Conservation (phyloP, 495 filamentous ascomycete genomes). For the Aspergillus biplanus region DNA sequence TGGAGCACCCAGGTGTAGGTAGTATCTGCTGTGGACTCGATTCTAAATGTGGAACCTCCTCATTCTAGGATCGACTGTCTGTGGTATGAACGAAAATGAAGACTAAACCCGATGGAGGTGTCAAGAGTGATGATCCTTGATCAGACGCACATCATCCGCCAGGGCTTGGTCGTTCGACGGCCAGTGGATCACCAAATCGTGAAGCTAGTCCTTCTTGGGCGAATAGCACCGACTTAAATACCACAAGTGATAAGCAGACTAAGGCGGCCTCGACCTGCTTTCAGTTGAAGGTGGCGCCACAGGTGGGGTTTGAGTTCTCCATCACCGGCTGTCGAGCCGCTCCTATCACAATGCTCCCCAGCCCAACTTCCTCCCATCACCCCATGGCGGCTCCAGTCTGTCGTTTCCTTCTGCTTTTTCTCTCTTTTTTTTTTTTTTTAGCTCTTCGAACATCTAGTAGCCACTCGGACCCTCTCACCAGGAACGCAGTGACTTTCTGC, state of each 20-base stretch:
- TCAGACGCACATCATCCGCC: constrained; percentile 33
- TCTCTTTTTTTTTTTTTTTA: too few species aligned
- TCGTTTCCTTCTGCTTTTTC: too few species aligned
- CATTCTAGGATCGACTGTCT: constrained; percentile 12
- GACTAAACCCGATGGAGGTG: constrained; percentile 1
- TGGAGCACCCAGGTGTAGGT: too few species aligned
- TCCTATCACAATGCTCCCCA: constrained; percentile 22
- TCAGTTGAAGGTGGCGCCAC: background rate
- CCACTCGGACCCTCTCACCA: constrained; percentile 23
- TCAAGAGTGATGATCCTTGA: constrained; percentile 25
- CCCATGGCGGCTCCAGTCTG: background rate
- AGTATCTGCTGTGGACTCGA: constrained; percentile 3
- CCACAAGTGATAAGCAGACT: too few species aligned
- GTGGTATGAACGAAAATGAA: constrained; percentile 15
- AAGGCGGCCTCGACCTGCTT: too few species aligned
- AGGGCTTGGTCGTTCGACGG: constrained; percentile 18
- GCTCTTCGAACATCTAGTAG: constrained; percentile 21
- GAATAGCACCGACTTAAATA: background rate
- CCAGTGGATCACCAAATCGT: constrained; percentile 19
- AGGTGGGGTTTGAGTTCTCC: constrained; percentile 13
- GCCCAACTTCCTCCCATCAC: background rate
- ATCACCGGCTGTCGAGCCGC: constrained; percentile 13
- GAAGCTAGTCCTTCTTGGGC: background rate
- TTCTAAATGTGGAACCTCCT: constrained; percentile 2
- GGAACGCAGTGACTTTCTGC: constrained; percentile 25